Conservation (phyloP, 164 flowering plant genomes). For the Buxus sempervirens region DNA sequence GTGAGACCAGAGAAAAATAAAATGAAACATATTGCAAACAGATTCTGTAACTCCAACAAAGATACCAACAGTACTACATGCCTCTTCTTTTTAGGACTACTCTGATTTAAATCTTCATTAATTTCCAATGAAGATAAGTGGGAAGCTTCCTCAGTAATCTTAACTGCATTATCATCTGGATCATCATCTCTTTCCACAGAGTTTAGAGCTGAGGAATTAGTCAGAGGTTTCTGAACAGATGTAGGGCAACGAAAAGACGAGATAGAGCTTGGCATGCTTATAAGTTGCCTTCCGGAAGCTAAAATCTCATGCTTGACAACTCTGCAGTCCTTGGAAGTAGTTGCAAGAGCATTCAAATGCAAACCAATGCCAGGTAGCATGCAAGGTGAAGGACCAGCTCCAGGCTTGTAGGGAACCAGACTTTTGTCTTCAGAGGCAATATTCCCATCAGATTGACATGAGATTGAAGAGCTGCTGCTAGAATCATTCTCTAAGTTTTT, state of each 20-base stretch:
- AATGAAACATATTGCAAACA: too few relatives aligned
- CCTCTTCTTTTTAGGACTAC: slow-evolving; percentile 89
- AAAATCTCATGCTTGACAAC: slow-evolving; percentile 40
- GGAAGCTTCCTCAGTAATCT: slow-evolving; percentile 40
- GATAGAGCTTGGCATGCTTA: slow-evolving; percentile 36
- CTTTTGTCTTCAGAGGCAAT: slow-evolving; percentile 27
- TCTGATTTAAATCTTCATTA: slow-evolving; percentile 59
- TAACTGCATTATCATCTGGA: slow-evolving; percentile 31
- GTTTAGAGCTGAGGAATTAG: slow-evolving; percentile 24
- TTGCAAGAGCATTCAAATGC: slow-evolving; percentile 84
- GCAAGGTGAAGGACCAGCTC: slow-evolving; percentile 40
- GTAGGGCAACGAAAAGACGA: slow-evolving; percentile 31
- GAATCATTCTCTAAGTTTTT: slow-evolving; percentile 43
- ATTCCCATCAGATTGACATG: slow-evolving; percentile 38
- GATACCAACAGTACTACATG: slow-evolving; percentile 12
- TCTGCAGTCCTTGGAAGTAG: slow-evolving; percentile 43
- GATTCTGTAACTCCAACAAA: background rate
- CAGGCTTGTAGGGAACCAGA: slow-evolving; percentile 39
- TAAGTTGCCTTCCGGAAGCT: slow-evolving; percentile 33
- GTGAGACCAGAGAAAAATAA: background rate
- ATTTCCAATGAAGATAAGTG: slow-evolving; percentile 30
- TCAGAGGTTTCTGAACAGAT: slow-evolving; percentile 31
- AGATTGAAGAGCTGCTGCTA: slow-evolving; percentile 27
- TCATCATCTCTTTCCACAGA: slow-evolving; percentile 35
- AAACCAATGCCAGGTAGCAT: slow-evolving; percentile 82